phyloP scores from a whole-genome alignment of 1,284 basidiomycete genomes.

The Rhodotorula sp. region DNA sequence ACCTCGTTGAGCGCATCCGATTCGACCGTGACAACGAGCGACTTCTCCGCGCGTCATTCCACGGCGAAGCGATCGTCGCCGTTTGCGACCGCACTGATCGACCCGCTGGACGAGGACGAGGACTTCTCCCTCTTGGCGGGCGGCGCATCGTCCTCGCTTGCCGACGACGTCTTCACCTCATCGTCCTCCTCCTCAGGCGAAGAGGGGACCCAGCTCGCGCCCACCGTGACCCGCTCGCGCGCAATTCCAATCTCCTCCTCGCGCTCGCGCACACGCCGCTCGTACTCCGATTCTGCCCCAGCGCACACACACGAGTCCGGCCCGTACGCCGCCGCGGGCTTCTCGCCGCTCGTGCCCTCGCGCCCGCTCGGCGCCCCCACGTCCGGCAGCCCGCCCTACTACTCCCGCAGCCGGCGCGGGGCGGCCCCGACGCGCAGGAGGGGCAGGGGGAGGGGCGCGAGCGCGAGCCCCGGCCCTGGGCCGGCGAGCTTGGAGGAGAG shows the following conservation, averaged over 20 bases:
- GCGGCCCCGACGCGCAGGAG: not conserved
- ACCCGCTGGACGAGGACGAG: slow-evolving; percentile 13
- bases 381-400: slow-evolving; percentile 6
- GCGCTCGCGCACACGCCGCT: not conserved
- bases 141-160: not conserved
- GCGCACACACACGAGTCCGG: not conserved
- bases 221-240: not conserved
- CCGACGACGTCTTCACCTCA: slow-evolving; percentile 15
- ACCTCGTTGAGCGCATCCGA: not conserved
- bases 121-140: slow-evolving; percentile 6
- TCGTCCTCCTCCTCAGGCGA: slow-evolving; percentile 16
- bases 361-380: slow-evolving; percentile 22
- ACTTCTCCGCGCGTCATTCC: not conserved
- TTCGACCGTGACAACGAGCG: not conserved
- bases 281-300: not conserved
- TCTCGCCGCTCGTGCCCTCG: slow-evolving; percentile 22
- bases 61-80: slow-evolving; percentile 9
- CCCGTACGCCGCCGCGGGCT: not conserved
- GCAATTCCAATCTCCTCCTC: slow-evolving; percentile 28
- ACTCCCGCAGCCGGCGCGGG: not conserved
- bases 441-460: not conserved
- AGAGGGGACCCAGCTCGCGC: slow-evolving; percentile 4
- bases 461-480: slow-evolving; percentile 18
- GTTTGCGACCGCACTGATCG: slow-evolving; percentile 16
- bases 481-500: slow-evolving; percentile 36